phyloP scores from a whole-genome alignment of 768 basidiomycete species.

The Nidularia sp. region DNA sequence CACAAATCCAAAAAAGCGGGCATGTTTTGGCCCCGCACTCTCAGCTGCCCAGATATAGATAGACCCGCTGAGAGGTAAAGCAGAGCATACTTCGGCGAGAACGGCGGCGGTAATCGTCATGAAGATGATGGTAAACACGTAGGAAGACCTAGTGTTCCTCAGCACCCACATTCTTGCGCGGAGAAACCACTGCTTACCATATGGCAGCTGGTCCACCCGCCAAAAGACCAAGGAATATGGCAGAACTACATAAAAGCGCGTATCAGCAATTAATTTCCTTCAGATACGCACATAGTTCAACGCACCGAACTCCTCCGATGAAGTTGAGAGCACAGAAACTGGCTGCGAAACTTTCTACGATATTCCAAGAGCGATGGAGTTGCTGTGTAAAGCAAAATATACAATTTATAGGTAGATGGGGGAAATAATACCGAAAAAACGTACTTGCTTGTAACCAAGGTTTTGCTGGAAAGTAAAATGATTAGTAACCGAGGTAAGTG shows the following conservation, averaged over 20 bases:
- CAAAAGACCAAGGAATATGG: conserved; percentile 74
- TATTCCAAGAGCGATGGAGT: conserved; percentile 82
- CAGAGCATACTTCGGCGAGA: conserved; percentile 88
- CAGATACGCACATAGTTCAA: not conserved
- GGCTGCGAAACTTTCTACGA: conserved; percentile 82
- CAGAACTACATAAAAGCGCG: conserved; percentile 44
- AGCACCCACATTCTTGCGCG: not conserved
- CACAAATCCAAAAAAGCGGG: conserved; percentile 81
- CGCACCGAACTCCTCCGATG: conserved; percentile 78
- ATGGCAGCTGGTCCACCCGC: conserved; percentile 87
- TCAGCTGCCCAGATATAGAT: conserved; percentile 96
- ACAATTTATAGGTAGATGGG: not conserved
- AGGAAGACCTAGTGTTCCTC: conserved; percentile 68
- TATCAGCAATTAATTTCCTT: conserved; percentile 2
- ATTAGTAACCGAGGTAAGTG: conserved; percentile 45
- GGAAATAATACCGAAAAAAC: conserved; percentile 9
- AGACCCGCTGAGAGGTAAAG: conserved; percentile 81
- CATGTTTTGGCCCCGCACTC: conserved; percentile 84
- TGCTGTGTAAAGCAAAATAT: conserved; percentile 38
- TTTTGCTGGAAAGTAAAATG: conserved; percentile 45
- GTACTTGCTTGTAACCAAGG: conserved; percentile 79
- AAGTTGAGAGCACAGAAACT: conserved; percentile 90
- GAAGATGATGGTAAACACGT: conserved; percentile 76
- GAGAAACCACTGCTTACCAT: conserved; percentile 42
- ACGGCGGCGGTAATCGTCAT: conserved; percentile 87